These are phyloP conservation scores for Serendipita sp. DNA, from an alignment of 1,284 basidiomycete species.

Conservation along the genomic window DNA sequence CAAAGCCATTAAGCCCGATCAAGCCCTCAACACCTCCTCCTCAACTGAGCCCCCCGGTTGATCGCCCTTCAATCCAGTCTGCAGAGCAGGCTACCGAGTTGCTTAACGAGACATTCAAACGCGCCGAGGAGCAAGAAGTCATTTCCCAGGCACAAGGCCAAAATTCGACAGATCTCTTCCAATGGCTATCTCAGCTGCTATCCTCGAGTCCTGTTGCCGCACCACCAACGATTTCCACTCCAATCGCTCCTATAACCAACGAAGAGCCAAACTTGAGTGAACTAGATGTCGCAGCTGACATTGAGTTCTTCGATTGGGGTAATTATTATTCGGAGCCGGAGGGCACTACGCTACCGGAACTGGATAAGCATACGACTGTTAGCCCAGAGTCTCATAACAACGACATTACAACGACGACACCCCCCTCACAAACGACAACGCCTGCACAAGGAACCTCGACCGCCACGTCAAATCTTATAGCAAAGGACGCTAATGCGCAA, in stretches of 20 bases:
- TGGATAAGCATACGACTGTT: not conserved
- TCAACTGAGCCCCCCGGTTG: not conserved
- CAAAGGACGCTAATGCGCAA: not conserved
- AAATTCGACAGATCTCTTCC: not conserved
- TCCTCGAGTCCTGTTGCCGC: not conserved
- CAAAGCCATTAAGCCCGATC: not conserved
- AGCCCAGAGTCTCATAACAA: slow-evolving; percentile 2
- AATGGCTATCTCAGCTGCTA: slow-evolving; percentile 1
- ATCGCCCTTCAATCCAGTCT: not conserved
- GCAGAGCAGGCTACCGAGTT: not conserved
- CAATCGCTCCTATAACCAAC: not conserved
- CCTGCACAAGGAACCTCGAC: not conserved
- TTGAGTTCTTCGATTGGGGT: not conserved
- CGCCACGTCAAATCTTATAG: not conserved
- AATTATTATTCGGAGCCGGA: not conserved
- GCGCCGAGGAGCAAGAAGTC: not conserved
- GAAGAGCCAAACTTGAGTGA: not conserved
- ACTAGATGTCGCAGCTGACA: not conserved
- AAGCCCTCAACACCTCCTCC: not conserved
- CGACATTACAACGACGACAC: not conserved
- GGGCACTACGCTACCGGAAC: not conserved
- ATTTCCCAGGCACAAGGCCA: not conserved
- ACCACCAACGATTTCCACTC: not conserved
- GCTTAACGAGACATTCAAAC: not conserved
- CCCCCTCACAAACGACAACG: not conserved